A percentile compares a stretch with the other conserved stretches of the same genome.
These are phyloP conservation scores for Phytophthora foliorum DNA, from an alignment of 352 stramenopile genomes.

Conservation along the genomic window DNA sequence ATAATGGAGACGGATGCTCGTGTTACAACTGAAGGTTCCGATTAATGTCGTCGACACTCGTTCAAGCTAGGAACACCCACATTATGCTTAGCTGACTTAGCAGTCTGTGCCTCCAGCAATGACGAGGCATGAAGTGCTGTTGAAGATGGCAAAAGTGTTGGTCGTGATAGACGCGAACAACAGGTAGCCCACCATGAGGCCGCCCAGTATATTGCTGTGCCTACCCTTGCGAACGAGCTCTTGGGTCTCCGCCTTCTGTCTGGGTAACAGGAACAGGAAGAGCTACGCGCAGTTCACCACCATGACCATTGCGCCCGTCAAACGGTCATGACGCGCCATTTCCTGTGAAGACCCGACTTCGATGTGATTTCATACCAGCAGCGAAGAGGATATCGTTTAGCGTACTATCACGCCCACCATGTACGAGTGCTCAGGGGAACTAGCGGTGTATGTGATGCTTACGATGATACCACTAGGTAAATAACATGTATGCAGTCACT, in stretches of 20 bases:
- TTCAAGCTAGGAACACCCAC: too few species aligned
- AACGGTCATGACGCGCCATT: constrained; percentile 17
- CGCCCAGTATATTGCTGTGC: constrained; percentile 37
- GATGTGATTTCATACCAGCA: constrained; percentile 20
- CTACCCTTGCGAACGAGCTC: constrained; percentile 39
- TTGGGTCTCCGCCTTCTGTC: constrained; percentile 46
- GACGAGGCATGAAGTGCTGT: constrained; percentile 43
- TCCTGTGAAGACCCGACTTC: constrained; percentile 27
- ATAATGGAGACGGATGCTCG: too few species aligned
- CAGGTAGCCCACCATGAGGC: constrained; percentile 40
- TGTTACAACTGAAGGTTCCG: too few species aligned
- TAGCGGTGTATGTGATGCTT: constrained; percentile 16
- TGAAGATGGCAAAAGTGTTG: constrained; percentile 48
- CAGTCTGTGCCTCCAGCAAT: constrained; percentile 47
- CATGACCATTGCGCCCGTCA: constrained; percentile 4
- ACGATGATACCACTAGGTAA: constrained; percentile 7
- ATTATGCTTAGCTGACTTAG: too few species aligned
- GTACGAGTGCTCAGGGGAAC: constrained; percentile 4
- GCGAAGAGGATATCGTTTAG: constrained; percentile 12
- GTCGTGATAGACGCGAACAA: constrained; percentile 41
- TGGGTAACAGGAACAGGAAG: constrained; percentile 44
- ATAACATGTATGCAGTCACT: constrained; percentile 15
- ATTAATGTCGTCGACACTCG: too few species aligned
- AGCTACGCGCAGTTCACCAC: constrained; percentile 15
- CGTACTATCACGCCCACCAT: constrained; percentile 20